Conservation (phyloP, 306 rosid genomes). For the Trifolium pratense region DNA sequence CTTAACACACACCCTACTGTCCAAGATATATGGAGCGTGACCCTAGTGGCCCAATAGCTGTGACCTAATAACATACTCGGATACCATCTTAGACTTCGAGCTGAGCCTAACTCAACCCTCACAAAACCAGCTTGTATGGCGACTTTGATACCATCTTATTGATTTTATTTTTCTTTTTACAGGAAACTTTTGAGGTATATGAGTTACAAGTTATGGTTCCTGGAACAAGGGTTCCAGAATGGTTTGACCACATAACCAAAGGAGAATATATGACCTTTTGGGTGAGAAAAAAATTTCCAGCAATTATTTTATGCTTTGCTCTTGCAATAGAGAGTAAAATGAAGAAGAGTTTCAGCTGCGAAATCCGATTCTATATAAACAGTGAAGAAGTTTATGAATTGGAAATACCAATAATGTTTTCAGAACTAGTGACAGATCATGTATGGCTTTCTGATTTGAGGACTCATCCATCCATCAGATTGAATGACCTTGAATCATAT, state of each 20-base stretch:
- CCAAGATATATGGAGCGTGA: too few species aligned
- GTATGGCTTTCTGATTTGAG: slow-evolving; percentile 25
- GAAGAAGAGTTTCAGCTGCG: slow-evolving; percentile 26
- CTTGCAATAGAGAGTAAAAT: slow-evolving; percentile 8
- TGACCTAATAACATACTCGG: too few species aligned
- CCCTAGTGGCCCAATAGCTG: too few species aligned
- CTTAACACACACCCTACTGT: too few species aligned
- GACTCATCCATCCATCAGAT: background rate
- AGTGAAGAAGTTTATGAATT: slow-evolving; percentile 22
- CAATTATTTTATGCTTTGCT: slow-evolving; percentile 17
- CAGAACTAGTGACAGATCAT: slow-evolving; percentile 6
- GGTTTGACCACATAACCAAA: slow-evolving; percentile 1
- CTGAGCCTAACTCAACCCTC: too few species aligned
- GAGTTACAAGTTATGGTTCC: slow-evolving; percentile 21
- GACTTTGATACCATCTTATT: background rate
- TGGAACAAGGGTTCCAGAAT: slow-evolving; percentile 13
- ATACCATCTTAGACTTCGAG: too few species aligned
- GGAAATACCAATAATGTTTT: slow-evolving; percentile 1
- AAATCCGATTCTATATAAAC: slow-evolving; percentile 18
- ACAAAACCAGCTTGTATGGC: too few species aligned
- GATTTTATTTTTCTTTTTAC: background rate
- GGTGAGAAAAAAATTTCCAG: background rate
- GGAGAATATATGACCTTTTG: slow-evolving; percentile 23
- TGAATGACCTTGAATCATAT: slow-evolving; percentile 1
- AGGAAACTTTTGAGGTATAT: slow-evolving; percentile 14